Evolutionary conservation across 1,139 yeast genomes (phyloP).

Genomic region (Suhomyces chickasaworum): DNA sequence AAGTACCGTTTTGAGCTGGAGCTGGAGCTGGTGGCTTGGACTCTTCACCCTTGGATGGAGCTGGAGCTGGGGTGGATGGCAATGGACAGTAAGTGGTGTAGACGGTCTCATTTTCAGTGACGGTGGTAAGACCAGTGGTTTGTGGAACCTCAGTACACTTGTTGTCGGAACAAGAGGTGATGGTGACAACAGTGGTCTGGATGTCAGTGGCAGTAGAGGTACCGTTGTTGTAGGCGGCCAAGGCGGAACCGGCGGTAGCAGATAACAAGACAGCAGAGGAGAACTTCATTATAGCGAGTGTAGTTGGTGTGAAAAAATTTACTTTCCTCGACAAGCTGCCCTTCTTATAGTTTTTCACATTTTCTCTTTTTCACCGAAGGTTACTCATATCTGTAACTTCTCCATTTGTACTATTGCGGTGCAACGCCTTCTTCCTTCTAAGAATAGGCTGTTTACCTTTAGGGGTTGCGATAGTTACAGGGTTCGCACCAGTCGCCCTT

Average conservation of each 20-base stretch:
- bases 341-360: conserved; percentile 15
- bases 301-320: conserved; percentile 10
- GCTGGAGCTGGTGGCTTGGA: conserved; percentile 2
- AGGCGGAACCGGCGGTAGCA: conserved; percentile 24
- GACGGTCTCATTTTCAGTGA: conserved; percentile 27
- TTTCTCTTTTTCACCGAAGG: too few relatives aligned
- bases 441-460: conserved; percentile 13
- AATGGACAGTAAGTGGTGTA: conserved; percentile 20
- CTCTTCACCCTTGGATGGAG: background rate
- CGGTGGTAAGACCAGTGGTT: conserved; percentile 45
- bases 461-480: conserved; percentile 3
- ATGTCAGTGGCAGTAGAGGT: conserved; percentile 14
- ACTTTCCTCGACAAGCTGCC: background rate
- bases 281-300: conserved; percentile 38
- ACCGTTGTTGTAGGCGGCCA: conserved; percentile 15
- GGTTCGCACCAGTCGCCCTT: conserved; percentile 3
- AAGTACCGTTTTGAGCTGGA: conserved; percentile 1
- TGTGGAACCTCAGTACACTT: conserved; percentile 37
- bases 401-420: background rate
- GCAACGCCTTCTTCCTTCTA: conserved; percentile 4
- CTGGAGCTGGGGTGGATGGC: conserved; percentile 3
- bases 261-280: conserved; percentile 27
- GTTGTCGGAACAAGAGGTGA: conserved; percentile 48
- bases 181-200: conserved; percentile 31
- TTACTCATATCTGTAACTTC: background rate